phyloP scores from a whole-genome alignment of 2,329 filamentous ascomycete species.

The Acarospora socialis region DNA sequence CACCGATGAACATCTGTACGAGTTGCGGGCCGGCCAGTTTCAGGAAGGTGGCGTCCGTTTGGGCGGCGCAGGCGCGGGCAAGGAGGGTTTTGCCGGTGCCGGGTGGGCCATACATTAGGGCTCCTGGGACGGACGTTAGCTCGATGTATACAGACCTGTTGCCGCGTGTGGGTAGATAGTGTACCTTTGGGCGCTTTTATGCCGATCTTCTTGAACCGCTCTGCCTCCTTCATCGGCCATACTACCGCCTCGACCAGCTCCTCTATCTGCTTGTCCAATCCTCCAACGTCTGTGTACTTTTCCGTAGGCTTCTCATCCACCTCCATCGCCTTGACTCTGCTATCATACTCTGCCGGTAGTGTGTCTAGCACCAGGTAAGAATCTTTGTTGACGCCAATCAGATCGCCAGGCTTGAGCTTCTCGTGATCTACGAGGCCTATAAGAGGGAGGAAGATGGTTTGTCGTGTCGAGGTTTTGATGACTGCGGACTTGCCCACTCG shows the following conservation, averaged over 20 bases:
- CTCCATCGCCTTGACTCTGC: conserved; percentile 98
- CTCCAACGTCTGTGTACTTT: conserved; percentile 96
- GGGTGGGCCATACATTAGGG: conserved; percentile 92
- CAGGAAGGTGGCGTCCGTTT: conserved; percentile 96
- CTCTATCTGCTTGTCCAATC: conserved; percentile 96
- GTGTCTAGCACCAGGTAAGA: conserved; percentile 96
- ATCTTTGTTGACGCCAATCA: conserved; percentile 98
- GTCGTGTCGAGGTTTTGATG: conserved; percentile 96
- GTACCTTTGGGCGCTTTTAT: conserved; percentile 98
- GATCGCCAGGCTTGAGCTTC: conserved; percentile 83
- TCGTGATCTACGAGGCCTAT: conserved; percentile 95
- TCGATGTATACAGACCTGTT: not conserved
- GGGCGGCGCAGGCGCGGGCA: conserved; percentile 87
- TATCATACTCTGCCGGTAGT: conserved; percentile 93
- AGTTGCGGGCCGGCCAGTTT: conserved; percentile 96
- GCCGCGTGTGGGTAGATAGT: conserved; percentile 3
- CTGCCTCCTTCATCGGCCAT: conserved; percentile 99
- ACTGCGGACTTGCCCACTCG: conserved; percentile 95
- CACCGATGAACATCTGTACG: conserved; percentile 99
- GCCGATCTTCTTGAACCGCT: conserved; percentile 98
- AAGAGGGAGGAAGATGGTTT: conserved; percentile 95
- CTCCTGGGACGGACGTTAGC: conserved; percentile 42
- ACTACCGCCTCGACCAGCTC: conserved; percentile 97
- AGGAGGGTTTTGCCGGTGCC: conserved; percentile 85
- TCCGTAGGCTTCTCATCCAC: conserved; percentile 99